Evolutionary conservation across 768 basidiomycete genomes (phyloP).

Genomic region (Pleurotus tuber-regium): DNA sequence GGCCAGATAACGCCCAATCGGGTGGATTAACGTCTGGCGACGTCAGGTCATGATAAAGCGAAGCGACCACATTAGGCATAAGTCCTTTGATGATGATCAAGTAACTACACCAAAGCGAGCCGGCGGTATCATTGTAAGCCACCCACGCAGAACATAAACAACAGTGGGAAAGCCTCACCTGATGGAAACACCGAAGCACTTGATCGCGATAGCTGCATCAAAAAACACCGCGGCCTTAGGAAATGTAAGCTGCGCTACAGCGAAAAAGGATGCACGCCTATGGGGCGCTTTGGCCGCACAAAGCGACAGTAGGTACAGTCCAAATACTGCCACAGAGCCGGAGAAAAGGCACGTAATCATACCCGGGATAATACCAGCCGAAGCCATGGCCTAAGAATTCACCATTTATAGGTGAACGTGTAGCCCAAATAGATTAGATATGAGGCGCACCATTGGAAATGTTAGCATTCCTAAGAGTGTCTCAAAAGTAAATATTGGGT

Average conservation of each 20-base stretch:
- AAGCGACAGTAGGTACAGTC: constrained; percentile 83
- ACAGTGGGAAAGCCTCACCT: constrained; percentile 47
- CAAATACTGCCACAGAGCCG: constrained; percentile 74
- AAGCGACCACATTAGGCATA: constrained; percentile 86
- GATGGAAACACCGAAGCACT: constrained; percentile 96
- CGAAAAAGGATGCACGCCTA: constrained; percentile 79
- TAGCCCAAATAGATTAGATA: neutral
- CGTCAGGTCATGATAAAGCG: constrained; percentile 77
- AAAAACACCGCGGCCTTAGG: constrained; percentile 87
- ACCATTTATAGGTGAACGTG: neutral
- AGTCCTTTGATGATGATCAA: constrained; percentile 91
- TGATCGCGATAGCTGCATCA: constrained; percentile 91
- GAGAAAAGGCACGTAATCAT: constrained; percentile 85
- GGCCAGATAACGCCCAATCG: constrained; percentile 70
- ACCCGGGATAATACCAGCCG: constrained; percentile 87
- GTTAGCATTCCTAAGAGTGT: constrained; percentile 73
- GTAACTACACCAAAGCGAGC: constrained; percentile 46
- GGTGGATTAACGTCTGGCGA: constrained; percentile 66
- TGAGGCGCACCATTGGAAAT: constrained; percentile 67
- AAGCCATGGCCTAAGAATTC: constrained; percentile 75
- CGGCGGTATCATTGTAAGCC: constrained; percentile 1
- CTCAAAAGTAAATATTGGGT: neutral
- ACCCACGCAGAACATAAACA: constrained; percentile 6
- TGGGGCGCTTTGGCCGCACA: constrained; percentile 78
- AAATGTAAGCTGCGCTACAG: constrained; percentile 82